phyloP scores from a whole-genome alignment of 1,284 basidiomycete species.

The Cryptococcus maquisensis region DNA sequence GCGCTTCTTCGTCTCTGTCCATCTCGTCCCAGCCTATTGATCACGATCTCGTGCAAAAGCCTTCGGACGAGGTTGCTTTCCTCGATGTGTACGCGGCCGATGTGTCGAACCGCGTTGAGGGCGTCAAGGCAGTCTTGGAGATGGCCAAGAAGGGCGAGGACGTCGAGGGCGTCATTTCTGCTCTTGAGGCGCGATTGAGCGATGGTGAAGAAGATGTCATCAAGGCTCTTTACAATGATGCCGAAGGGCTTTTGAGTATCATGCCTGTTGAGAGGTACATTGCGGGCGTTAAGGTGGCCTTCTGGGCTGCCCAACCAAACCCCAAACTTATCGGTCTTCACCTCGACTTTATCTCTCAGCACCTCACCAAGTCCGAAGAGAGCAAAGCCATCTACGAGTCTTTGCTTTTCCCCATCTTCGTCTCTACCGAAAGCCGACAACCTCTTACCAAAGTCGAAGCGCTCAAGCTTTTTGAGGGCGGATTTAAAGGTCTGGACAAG shows the following conservation, averaged over 20 bases:
- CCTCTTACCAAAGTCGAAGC: conserved; percentile 49
- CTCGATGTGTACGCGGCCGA: conserved; percentile 48
- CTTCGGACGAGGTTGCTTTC: conserved; percentile 29
- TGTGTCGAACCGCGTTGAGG: conserved; percentile 41
- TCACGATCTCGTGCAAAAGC: conserved; percentile 14
- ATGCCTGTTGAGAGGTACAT: conserved; percentile 53
- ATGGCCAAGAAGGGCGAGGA: conserved; percentile 19
- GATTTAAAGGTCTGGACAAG: conserved; percentile 34
- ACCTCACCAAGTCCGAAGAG: conserved; percentile 51
- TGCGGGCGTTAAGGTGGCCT: conserved; percentile 52
- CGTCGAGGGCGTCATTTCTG: conserved; percentile 31
- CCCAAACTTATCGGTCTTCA: conserved; percentile 55
- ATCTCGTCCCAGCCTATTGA: conserved; percentile 10
- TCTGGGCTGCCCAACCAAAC: conserved; percentile 48
- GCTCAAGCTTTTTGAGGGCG: conserved; percentile 8
- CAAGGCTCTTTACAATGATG: conserved; percentile 60
- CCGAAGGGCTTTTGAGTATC: conserved; percentile 53
- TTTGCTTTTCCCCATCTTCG: conserved; percentile 66
- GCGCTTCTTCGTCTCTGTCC: conserved; percentile 12
- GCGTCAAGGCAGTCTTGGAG: conserved; percentile 42
- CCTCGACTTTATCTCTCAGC: conserved; percentile 58
- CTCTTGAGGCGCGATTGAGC: conserved; percentile 57
- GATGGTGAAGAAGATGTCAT: conserved; percentile 63
- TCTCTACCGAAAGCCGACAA: conserved; percentile 66
- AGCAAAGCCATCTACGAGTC: conserved; percentile 56